phyloP scores from a whole-genome alignment of 2,329 filamentous ascomycete species.

The Aspergillus calidoustus region DNA sequence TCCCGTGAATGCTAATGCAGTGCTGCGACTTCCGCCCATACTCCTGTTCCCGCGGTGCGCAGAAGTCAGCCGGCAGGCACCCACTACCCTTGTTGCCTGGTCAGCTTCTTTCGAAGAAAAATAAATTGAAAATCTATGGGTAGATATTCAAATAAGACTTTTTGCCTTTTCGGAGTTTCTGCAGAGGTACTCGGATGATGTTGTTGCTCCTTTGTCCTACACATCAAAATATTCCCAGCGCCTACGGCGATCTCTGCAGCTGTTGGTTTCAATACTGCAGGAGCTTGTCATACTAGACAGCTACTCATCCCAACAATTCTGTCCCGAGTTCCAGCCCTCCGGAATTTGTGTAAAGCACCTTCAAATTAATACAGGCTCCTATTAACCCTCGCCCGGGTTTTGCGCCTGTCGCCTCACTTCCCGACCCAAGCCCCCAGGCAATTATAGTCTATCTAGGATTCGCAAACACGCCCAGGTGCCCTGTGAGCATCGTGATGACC shows the following conservation, averaged over 20 bases:
- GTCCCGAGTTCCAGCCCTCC: background rate
- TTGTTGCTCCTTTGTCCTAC: background rate
- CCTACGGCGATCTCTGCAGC: background rate
- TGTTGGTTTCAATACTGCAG: background rate
- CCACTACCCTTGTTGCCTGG: conserved; percentile 13
- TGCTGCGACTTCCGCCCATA: background rate
- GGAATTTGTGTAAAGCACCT: background rate
- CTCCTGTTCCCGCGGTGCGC: background rate
- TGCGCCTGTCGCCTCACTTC: background rate
- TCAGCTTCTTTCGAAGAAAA: background rate
- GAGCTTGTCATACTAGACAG: background rate
- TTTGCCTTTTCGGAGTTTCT: background rate
- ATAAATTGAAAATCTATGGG: background rate
- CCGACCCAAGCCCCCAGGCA: background rate
- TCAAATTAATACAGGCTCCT: background rate
- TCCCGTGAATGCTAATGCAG: background rate
- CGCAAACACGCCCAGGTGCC: conserved; percentile 3
- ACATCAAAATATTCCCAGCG: background rate
- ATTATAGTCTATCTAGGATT: background rate
- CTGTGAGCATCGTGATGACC: background rate
- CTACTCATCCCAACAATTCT: background rate
- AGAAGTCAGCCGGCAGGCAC: conserved; percentile 7
- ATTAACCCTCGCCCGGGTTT: conserved; percentile 2
- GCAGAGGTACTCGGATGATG: background rate
- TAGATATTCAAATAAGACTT: background rate